Conservation (phyloP, 2,329 filamentous ascomycete genomes). For the Zymoseptoria pseudotritici region DNA sequence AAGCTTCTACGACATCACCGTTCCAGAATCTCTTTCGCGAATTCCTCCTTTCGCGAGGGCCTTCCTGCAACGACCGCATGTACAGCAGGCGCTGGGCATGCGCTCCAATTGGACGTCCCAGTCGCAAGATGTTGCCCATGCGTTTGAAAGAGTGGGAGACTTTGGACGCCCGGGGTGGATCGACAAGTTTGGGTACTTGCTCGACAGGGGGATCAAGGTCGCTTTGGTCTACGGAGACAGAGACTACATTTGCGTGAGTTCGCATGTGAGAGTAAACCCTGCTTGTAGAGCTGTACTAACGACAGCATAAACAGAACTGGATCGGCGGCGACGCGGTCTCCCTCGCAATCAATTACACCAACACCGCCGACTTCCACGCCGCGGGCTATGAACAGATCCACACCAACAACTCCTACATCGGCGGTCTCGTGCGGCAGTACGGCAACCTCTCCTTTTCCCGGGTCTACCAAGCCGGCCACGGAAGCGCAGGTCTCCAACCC, state of each 20-base stretch:
- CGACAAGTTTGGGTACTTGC: constrained; percentile 35
- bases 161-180: constrained; percentile 35
- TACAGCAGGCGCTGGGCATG: constrained; percentile 45
- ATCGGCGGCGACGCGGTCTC: constrained; percentile 43
- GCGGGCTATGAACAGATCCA: constrained; percentile 68
- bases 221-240: constrained; percentile 60
- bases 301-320: constrained; percentile 40
- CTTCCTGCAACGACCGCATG: constrained; percentile 42
- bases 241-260: constrained; percentile 36
- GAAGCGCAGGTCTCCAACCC: constrained; percentile 45
- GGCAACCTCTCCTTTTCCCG: constrained; percentile 55
- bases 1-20: constrained; percentile 42
- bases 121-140: constrained; percentile 32
- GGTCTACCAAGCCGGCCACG: constrained; percentile 48
- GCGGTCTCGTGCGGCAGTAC: constrained; percentile 66
- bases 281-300: background rate
- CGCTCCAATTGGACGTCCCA: constrained; percentile 44
- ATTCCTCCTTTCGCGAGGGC: constrained; percentile 50
- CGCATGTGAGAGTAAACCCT: background rate
- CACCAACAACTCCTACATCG: constrained; percentile 60
- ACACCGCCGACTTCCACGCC: constrained; percentile 14
- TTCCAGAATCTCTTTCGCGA: constrained; percentile 24
- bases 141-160: constrained; percentile 41
- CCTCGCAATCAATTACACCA: constrained; percentile 13
- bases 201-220: constrained; percentile 45